A percentile compares a stretch with the other conserved stretches of the same genome.
These are phyloP conservation scores for Boletus coccyginus DNA, from an alignment of 768 basidiomycete genomes.

Conservation along the genomic window DNA sequence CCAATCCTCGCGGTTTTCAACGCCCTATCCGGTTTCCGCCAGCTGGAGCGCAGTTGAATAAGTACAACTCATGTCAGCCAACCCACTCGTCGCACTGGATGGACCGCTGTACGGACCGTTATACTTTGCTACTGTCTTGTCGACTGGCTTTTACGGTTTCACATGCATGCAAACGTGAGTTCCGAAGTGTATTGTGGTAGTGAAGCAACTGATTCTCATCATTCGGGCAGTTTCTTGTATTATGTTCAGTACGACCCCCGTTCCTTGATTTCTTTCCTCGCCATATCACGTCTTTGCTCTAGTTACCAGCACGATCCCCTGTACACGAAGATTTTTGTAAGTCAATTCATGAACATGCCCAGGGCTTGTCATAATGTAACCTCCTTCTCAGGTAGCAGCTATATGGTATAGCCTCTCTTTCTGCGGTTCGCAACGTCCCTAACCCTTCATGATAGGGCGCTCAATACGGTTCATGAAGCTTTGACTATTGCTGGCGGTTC, in stretches of 20 bases:
- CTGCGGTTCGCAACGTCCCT: too few species aligned
- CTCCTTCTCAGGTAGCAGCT: background rate
- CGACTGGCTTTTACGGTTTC: background rate
- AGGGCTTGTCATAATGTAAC: background rate
- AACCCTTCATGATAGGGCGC: background rate
- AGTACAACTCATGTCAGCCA: background rate
- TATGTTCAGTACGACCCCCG: background rate
- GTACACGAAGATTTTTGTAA: constrained; percentile 2
- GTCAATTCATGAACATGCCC: background rate
- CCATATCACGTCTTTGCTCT: background rate
- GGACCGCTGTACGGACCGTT: background rate
- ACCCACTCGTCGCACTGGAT: too few species aligned
- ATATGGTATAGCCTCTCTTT: background rate
- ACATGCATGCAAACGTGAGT: constrained; percentile 12
- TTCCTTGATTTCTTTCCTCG: background rate
- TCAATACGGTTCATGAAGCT: constrained; percentile 9
- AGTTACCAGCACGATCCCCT: constrained; percentile 8
- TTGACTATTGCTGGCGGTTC: constrained; percentile 4
- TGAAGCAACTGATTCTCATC: too few species aligned
- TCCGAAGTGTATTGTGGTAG: background rate
- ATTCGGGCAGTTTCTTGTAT: constrained; percentile 6
- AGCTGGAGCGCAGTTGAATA: background rate
- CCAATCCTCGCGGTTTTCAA: background rate
- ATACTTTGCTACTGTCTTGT: background rate
- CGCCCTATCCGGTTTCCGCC: background rate